phyloP scores from a whole-genome alignment of 495 filamentous ascomycete species.

The Penicillium antarcticum region DNA sequence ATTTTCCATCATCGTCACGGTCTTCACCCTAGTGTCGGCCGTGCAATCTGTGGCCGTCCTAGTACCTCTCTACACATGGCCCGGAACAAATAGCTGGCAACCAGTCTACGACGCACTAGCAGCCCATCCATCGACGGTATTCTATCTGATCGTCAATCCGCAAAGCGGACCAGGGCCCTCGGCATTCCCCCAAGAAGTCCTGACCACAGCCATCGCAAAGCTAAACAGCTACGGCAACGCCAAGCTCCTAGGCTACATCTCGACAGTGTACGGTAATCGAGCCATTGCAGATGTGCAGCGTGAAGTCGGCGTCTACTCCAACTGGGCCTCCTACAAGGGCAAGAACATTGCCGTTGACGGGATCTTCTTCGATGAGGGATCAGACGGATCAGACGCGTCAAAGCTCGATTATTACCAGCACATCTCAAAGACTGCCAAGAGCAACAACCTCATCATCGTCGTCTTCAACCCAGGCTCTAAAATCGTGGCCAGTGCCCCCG shows the following conservation, averaged over 20 bases:
- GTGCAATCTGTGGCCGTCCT: conserved; percentile 33
- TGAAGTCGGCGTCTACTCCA: conserved; percentile 39
- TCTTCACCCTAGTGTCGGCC: conserved; percentile 8
- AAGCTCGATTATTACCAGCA: conserved; percentile 31
- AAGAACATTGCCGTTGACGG: conserved; percentile 36
- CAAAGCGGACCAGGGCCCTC: conserved; percentile 41
- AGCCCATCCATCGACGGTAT: conserved; percentile 30
- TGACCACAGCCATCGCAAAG: conserved; percentile 30
- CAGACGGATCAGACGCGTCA: conserved; percentile 22
- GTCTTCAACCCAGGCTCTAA: conserved; percentile 22
- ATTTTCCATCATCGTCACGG: conserved; percentile 3
- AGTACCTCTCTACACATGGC: conserved; percentile 51
- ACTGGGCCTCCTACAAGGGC: conserved; percentile 30
- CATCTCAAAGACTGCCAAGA: conserved; percentile 24
- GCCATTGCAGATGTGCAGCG: conserved; percentile 25
- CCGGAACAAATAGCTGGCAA: conserved; percentile 40
- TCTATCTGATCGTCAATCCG: conserved; percentile 47
- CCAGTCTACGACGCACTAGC: conserved; percentile 34
- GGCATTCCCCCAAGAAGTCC: conserved; percentile 25
- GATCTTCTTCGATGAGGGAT: conserved; percentile 49
- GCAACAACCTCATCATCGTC: conserved; percentile 1
- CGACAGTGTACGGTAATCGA: conserved; percentile 30
- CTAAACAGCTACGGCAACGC: conserved; percentile 43
- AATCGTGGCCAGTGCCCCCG: conserved; percentile 4
- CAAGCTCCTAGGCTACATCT: conserved; percentile 47